Percentiles rank a stretch among this genome's conserved stretches.
Evolutionary conservation across 1,284 basidiomycete species (phyloP).

Genomic region (Rugiboletus extremiorientalis): DNA sequence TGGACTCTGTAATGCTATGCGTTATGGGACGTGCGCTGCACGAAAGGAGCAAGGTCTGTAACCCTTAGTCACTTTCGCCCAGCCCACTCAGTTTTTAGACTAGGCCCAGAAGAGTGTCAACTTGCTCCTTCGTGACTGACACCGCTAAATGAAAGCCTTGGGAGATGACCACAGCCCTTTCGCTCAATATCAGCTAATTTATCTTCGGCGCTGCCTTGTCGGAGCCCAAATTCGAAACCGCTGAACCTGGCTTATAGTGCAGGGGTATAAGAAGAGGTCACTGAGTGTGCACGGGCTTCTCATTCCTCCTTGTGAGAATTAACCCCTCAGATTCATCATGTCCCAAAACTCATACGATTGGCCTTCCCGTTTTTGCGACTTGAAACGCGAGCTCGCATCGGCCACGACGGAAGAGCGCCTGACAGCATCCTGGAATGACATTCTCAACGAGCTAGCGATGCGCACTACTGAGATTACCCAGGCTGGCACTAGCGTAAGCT

Average conservation of each 20-base stretch:
- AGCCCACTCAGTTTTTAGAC: too few relatives aligned
- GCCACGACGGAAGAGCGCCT: conserved; percentile 48
- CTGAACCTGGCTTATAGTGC: background rate
- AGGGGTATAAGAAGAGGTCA: conserved; percentile 16
- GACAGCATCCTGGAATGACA: conserved; percentile 55
- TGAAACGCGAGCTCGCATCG: conserved; percentile 56
- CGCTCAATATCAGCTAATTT: too few relatives aligned
- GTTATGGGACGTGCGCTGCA: too few relatives aligned
- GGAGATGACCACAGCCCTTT: too few relatives aligned
- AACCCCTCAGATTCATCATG: conserved; percentile 10
- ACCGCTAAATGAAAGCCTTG: too few relatives aligned
- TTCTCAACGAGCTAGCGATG: conserved; percentile 50
- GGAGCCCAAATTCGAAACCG: too few relatives aligned
- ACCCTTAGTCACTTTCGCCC: too few relatives aligned
- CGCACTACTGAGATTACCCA: conserved; percentile 45
- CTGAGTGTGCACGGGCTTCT: background rate
- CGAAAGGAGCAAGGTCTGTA: too few relatives aligned
- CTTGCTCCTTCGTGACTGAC: too few relatives aligned
- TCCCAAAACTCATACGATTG: conserved; percentile 15
- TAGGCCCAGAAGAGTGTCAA: too few relatives aligned
- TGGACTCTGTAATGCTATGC: too few relatives aligned
- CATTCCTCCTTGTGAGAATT: background rate
- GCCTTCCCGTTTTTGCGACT: conserved; percentile 48
- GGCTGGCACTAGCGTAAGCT: conserved; percentile 50
- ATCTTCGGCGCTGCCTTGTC: too few relatives aligned